phyloP scores from a whole-genome alignment of 108 stramenopile species.

The Nitzschia sp. region DNA sequence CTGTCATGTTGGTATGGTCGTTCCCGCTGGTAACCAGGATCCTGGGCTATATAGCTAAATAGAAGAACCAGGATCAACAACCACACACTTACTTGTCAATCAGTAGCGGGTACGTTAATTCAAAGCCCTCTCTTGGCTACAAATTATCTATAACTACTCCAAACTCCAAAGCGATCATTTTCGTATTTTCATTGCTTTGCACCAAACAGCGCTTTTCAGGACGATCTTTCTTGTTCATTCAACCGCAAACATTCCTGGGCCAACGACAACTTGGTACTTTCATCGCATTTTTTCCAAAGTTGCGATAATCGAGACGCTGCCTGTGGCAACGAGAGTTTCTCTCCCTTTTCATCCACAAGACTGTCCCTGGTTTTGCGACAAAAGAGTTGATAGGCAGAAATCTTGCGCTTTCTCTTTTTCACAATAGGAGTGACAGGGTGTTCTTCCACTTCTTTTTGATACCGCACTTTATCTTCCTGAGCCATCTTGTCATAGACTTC shows the following conservation, averaged over 20 bases:
- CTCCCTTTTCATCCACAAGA: background rate
- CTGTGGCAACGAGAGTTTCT: background rate
- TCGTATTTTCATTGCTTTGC: no score
- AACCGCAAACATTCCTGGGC: no score
- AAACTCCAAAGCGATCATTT: no score
- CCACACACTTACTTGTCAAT: no score
- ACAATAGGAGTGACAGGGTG: background rate
- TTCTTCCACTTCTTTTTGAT: background rate
- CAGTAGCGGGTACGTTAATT: no score
- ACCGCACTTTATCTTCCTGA: background rate
- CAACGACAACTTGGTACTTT: background rate
- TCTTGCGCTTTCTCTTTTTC: background rate
- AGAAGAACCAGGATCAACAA: no score
- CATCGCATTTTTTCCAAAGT: background rate
- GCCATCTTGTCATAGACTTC: background rate
- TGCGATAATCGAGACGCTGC: background rate
- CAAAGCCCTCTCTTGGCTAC: no score
- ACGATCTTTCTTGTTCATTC: no score
- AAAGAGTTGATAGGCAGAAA: background rate
- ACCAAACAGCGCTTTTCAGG: no score
- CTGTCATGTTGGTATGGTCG: constrained; percentile 3
- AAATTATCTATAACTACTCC: no score
- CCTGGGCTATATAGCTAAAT: no score
- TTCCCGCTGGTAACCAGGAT: no score
- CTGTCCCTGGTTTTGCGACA: background rate